These are phyloP conservation scores for Aspergillus tubingensis DNA, from an alignment of 2,329 filamentous ascomycete species.

Conservation along the genomic window DNA sequence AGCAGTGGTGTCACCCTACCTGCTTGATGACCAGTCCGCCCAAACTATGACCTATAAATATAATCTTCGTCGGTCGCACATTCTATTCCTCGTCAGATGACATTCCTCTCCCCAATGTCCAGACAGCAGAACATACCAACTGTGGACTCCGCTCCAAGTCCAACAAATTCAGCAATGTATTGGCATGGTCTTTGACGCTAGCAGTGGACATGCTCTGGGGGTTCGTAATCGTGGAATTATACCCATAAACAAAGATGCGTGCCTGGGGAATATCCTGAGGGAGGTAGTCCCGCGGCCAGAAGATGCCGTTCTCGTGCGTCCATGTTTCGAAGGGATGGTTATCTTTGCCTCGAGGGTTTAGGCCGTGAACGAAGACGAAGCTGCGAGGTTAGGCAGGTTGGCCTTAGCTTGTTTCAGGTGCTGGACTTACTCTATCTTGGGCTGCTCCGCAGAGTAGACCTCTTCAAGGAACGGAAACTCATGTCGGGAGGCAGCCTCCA, in stretches of 20 bases:
- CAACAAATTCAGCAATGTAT: slow-evolving; percentile 35
- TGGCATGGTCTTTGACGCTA: slow-evolving; percentile 38
- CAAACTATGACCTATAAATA: slow-evolving; percentile 36
- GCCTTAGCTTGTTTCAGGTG: no score
- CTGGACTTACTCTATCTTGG: slow-evolving; percentile 31
- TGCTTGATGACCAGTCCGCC: slow-evolving; percentile 37
- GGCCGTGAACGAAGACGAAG: slow-evolving; percentile 35
- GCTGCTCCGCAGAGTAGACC: slow-evolving; percentile 26
- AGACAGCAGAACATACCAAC: slow-evolving; percentile 16
- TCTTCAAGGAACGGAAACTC: slow-evolving; percentile 36
- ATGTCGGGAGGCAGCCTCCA: slow-evolving; percentile 21
- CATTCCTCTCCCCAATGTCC: no score
- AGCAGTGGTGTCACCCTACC: slow-evolving; percentile 13
- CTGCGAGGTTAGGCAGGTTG: slow-evolving; percentile 11
- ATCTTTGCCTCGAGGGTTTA: slow-evolving; percentile 33
- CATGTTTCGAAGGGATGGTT: slow-evolving; percentile 38
- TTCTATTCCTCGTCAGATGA: slow-evolving; percentile 12
- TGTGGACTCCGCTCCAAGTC: slow-evolving; percentile 33
- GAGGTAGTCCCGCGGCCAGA: slow-evolving; percentile 30
- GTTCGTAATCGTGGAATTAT: slow-evolving; percentile 35
- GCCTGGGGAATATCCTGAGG: slow-evolving; percentile 32
- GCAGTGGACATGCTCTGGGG: slow-evolving; percentile 37
- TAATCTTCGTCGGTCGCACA: slow-evolving; percentile 29
- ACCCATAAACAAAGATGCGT: slow-evolving; percentile 35
- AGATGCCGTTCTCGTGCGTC: slow-evolving; percentile 31